A percentile compares a stretch with the other conserved stretches of the same genome.
phyloP scores from a whole-genome alignment of 495 filamentous ascomycete genomes.

The Sporormia fimetaria region DNA sequence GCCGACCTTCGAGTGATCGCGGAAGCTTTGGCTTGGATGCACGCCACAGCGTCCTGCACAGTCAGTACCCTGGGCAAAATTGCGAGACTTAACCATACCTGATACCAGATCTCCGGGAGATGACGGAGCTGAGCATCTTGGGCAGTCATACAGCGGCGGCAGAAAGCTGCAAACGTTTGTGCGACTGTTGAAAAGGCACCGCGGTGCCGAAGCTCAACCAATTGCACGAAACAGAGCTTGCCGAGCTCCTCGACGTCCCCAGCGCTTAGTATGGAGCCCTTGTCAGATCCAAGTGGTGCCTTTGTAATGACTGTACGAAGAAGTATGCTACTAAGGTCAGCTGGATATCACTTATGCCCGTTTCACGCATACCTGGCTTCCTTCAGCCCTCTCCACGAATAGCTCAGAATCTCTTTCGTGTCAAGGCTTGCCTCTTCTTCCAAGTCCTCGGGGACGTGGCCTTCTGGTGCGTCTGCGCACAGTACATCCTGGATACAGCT shows the following conservation, averaged over 20 bases:
- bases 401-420: conserved; percentile 82
- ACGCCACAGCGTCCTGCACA: conserved; percentile 10
- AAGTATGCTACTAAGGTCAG: conserved; percentile 39
- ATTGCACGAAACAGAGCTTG: conserved; percentile 61
- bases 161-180: conserved; percentile 72
- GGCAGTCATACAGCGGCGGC: conserved; percentile 38
- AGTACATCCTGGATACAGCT: conserved; percentile 57
- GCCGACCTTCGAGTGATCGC: conserved; percentile 84
- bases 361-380: conserved; percentile 59
- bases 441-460: conserved; percentile 61
- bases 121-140: conserved; percentile 35
- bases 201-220: conserved; percentile 73
- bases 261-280: conserved; percentile 2
- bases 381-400: conserved; percentile 83
- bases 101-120: conserved; percentile 53
- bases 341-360: neutral
- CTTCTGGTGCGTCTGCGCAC: conserved; percentile 86
- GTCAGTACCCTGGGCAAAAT: neutral
- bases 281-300: conserved; percentile 14
- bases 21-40: conserved; percentile 55
- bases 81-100: conserved; percentile 37
- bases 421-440: conserved; percentile 54
- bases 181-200: conserved; percentile 92
- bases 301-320: conserved; percentile 45
- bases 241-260: conserved; percentile 49